Conservation (phyloP, 2,329 filamentous ascomycete species). For the Aureobasidium subglaciale region DNA sequence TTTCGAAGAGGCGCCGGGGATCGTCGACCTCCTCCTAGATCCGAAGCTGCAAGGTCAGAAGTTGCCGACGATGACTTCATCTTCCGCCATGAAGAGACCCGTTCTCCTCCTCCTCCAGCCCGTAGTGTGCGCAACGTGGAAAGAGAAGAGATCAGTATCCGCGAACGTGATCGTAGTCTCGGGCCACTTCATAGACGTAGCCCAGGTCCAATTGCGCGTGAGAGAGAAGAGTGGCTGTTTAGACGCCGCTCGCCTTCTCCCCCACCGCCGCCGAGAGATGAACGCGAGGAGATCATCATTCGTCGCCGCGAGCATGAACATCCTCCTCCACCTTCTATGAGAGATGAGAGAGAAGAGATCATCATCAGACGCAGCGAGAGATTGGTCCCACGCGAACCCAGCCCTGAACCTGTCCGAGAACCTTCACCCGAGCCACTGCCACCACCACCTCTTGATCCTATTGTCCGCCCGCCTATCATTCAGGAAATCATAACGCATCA, state of each 20-base stretch:
- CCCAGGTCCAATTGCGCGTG: slow-evolving; percentile 29
- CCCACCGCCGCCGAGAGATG: slow-evolving; percentile 29
- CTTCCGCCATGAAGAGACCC: slow-evolving; percentile 17
- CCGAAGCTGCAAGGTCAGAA: slow-evolving; percentile 17
- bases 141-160: slow-evolving; percentile 31
- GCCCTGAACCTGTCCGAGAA: slow-evolving; percentile 24
- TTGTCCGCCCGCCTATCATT: slow-evolving; percentile 72
- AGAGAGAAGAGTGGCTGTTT: slow-evolving; percentile 32
- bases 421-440: slow-evolving; percentile 46
- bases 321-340: slow-evolving; percentile 22
- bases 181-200: slow-evolving; percentile 25
- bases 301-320: slow-evolving; percentile 36
- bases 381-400: slow-evolving; percentile 24
- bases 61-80: slow-evolving; percentile 18
- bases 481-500: slow-evolving; percentile 87
- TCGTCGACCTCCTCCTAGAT: slow-evolving; percentile 12
- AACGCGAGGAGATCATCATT: slow-evolving; percentile 40
- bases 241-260: slow-evolving; percentile 29
- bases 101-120: slow-evolving; percentile 15
- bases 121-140: slow-evolving; percentile 19
- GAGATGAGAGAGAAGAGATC: slow-evolving; percentile 33
- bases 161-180: slow-evolving; percentile 28
- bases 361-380: slow-evolving; percentile 41
- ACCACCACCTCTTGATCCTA: slow-evolving; percentile 50
- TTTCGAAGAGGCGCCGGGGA: slow-evolving; percentile 25